Base-by-base conservation (phyloP, 2,329 filamentous ascomycete genomes). In the Penicillium sp. region DNA sequence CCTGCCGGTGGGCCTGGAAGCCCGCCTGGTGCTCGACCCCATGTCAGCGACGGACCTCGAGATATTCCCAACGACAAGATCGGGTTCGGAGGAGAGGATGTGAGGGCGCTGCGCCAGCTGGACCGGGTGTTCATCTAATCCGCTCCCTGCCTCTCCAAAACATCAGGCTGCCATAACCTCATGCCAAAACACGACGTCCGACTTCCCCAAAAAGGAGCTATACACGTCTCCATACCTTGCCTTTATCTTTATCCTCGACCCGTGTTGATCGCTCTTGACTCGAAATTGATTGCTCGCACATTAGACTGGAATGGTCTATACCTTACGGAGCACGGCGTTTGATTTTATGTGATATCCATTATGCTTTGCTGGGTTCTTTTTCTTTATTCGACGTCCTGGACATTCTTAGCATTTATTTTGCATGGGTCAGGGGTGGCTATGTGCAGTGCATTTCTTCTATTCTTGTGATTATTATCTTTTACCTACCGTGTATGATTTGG, bases 81-180 rank as follows among this genome's bases (percentile, higher is more conserved):
- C 28, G 83, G 81, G 5, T 86, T 84, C 51, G 79, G 82, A 17
- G 74, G 76, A 38, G 88, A 90, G 71, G 89, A 91, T 65, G 83
- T 83, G 61, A 81, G 87, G 64, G 88, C 87, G 1, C 73, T 91
- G 48, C 82, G 86, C 63, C 86, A 90, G 70, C 77, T 91, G 52
- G 86, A 91, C 73, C 75, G 79, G 22, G 81, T 80, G 1, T 84
- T 83, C 55, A 76, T 70, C 7, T 75, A 75, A 39, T 78, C 62
- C 15, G 10, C 17, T 20, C 11, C 2, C 12, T 17, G 28, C 22
- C 10, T 17, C 22, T 35, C 22, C 22, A 35, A 14, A 22, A 14
- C 20, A 48, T 25, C 14, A n/a, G 8, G 37, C 14, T 25, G 49
- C 49, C 37, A 25, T 15, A 31, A 31, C 7, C 15, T 15, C 31